Base-by-base conservation (phyloP, 2,329 filamentous ascomycete genomes). In the Domatiomyces globalis region DNA sequence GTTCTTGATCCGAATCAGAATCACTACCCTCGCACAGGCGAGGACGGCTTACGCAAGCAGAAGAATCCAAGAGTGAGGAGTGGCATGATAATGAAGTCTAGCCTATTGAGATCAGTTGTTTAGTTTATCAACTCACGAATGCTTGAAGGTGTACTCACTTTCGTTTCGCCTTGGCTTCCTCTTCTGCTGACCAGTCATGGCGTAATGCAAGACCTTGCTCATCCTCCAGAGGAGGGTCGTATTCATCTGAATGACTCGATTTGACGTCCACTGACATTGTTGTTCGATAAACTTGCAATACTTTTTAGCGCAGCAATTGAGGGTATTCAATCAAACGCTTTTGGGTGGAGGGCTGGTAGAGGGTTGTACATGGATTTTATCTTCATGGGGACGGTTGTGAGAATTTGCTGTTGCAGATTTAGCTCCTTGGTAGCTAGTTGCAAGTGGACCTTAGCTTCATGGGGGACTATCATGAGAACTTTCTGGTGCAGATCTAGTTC, bases 11-110 rank as follows among this genome's bases (percentile, higher is more conserved):
- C 33, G 15, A 39, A 39, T 39, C 33, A 39, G 33, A 45, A 36
- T 25, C 17, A 8, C 18, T 2, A 43, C 43, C 47, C 51, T 29
- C 22, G 45, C 43, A 22, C 22, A n/a, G 5, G 0, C 9, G 50
- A 57, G 55, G 47, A 58, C 56, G 22, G 67, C 66, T n/a, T 66
- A 58, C 67, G 62, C 44, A 64, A 56, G 45, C 59, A 57, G 49
- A 63, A 63, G 50, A 63, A 63, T 43, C 55, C 58, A 22, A 63
- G 54, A 22, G 58, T 59, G 27, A 63, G 54, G 7, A 62, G 49
- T 9, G 62, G 61, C 53, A 63, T 59, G 36, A 64, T 53, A 43
- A 62, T 54, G 46, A 54, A 49, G 45, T 61, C 59, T 44, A 61
- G 43, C 43, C 56, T 59, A 46, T 42, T 10, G 17, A 17, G 45